Evolutionary conservation across 768 basidiomycete genomes (phyloP), one percentile per base, ranked within the genome.

Genomic region (Paxillus ammoniavirescens): DNA sequence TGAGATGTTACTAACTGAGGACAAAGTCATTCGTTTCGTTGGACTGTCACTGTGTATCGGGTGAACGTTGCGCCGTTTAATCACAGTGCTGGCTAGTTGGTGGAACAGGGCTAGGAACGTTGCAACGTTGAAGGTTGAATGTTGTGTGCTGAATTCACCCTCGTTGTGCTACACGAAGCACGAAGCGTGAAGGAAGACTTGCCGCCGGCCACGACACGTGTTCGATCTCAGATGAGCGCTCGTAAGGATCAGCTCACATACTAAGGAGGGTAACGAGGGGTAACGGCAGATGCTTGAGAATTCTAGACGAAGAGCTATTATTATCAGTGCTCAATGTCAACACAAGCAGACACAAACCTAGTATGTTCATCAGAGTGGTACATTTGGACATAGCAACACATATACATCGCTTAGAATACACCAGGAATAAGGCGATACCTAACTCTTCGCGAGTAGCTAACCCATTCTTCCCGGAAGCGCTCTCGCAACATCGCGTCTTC

Each of bases 351-450:
- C 3, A 40, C 38, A 8, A 40, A 40, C 38, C 38, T 40, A 40
- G 8, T 13, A 18, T 40, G 7, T n/a, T n/a, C 37, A 38, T 26
- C 26, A 26, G 3, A 26, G 15, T 40, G 12, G 17, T 40, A 40
- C 38, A 40, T 17, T n/a, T 18, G 1, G 7, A 40, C n/a, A 18
- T 18, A 18, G 17, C 1, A 26, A 4, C 6, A 17, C 38, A 28
- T 21, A n/a, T 18, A 8, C 5, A 40, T 12, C 17, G 14, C 43
- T 46, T 61, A 68, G 35, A 60, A 67, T 33, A 68, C 17, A 3
- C 64, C 59, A 6, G 71, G 69, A 40, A 72, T 47, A 47, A 70
- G 54, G 28, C 59, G 56, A 51, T 67, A 71, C 23, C 43, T 46
- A 31, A 70, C 69, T 44, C 50, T 44, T 5, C 35, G 42, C 9